Conservation (phyloP, 306 rosid genomes). For the Lotus japonicus region DNA sequence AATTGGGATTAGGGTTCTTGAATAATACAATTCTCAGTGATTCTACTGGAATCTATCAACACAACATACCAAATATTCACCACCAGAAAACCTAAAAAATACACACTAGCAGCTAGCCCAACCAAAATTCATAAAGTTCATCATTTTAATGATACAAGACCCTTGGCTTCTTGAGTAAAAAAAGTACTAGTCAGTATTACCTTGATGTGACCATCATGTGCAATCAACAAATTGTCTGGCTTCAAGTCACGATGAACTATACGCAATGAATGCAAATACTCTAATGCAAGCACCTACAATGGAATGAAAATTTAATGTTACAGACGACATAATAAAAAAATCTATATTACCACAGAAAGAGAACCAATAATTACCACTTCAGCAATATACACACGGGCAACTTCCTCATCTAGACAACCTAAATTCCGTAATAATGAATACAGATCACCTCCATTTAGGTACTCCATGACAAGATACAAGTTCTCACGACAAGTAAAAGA, state of each 20-base stretch:
- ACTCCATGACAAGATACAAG: conserved; percentile 98
- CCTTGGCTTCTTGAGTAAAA: background rate
- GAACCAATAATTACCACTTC: conserved; percentile 69
- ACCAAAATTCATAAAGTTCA: background rate
- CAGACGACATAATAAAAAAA: background rate
- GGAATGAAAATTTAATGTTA: background rate
- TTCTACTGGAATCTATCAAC: too few relatives aligned
- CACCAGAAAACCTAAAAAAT: background rate
- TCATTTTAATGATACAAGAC: background rate
- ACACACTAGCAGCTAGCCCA: background rate
- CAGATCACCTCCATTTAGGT: conserved; percentile 95
- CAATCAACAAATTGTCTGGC: conserved; percentile 95
- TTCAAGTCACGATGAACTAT: conserved; percentile 98
- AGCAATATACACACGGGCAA: conserved; percentile 93
- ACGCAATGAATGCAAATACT: conserved; percentile 81
- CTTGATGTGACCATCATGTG: conserved; percentile 98
- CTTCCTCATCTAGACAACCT: conserved; percentile 92
- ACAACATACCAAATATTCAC: background rate
- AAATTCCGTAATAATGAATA: conserved; percentile 93
- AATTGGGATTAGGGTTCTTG: too few relatives aligned
- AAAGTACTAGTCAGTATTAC: conserved; percentile 31
- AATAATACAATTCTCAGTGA: too few relatives aligned
- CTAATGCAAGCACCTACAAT: conserved; percentile 89
- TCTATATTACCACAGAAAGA: conserved; percentile 7
- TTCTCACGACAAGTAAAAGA: conserved; percentile 95